Evolutionary conservation across 2,329 filamentous ascomycete genomes (phyloP).

Genomic region (Teratosphaeria pseudoeucalypti): DNA sequence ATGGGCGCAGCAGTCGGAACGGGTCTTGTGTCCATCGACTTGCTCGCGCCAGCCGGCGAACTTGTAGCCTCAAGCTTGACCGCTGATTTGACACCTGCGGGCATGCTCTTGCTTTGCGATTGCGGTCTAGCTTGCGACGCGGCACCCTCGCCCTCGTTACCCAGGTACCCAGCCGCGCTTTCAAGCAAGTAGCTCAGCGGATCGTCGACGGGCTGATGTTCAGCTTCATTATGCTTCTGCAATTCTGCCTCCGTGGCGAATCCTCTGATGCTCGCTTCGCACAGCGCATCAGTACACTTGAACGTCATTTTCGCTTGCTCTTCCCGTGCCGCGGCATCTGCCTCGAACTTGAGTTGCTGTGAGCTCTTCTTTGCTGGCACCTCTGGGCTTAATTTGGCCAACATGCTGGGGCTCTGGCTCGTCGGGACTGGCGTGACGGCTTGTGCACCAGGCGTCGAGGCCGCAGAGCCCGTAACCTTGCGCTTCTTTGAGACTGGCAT

Average conservation of each 20-base stretch:
- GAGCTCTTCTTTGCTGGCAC: conserved; percentile 24
- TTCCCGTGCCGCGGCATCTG: conserved; percentile 20
- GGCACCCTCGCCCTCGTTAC: conserved; percentile 35
- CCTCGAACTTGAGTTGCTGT: conserved; percentile 28
- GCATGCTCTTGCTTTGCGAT: conserved; percentile 10
- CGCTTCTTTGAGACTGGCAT: conserved; percentile 48
- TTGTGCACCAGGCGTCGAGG: conserved; percentile 29
- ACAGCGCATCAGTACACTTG: conserved; percentile 42
- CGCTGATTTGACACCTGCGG: conserved; percentile 1
- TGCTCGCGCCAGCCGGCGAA: conserved; percentile 12
- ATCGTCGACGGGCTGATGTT: conserved; percentile 45
- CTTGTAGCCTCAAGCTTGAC: conserved; percentile 28
- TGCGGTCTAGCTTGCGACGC: conserved; percentile 10
- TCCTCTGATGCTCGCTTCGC: conserved; percentile 44
- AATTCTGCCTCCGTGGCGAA: conserved; percentile 46
- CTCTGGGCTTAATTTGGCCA: conserved; percentile 31
- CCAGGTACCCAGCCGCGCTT: conserved; percentile 37
- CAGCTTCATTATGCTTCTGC: conserved; percentile 43
- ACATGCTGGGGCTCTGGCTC: conserved; percentile 29
- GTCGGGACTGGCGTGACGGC: conserved; percentile 26
- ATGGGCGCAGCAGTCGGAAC: conserved; percentile 2
- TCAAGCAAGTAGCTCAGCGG: conserved; percentile 47
- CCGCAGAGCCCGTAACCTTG: conserved; percentile 28
- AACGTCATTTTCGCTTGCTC: conserved; percentile 30
- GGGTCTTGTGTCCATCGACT: conserved; percentile 7